Evolutionary conservation across 495 filamentous ascomycete species (phyloP).

Genomic region (Arthonia radiata): DNA sequence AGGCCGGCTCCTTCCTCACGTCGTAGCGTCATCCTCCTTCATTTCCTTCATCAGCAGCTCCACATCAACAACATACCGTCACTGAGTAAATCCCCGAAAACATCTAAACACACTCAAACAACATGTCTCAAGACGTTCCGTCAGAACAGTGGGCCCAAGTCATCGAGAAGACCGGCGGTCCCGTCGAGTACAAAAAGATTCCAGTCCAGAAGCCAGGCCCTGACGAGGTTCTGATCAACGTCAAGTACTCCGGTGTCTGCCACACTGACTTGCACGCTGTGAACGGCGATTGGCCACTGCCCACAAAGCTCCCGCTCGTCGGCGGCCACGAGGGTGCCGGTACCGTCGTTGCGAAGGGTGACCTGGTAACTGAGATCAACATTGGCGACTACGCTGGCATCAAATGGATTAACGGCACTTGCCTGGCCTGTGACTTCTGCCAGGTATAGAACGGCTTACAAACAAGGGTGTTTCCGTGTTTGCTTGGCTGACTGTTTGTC

Average conservation of each 20-base stretch:
- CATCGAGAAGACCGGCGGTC: slow-evolving; percentile 49
- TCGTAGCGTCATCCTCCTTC: too few species aligned
- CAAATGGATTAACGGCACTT: slow-evolving; percentile 79
- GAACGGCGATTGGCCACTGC: slow-evolving; percentile 71
- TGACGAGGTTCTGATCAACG: slow-evolving; percentile 74
- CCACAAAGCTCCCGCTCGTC: slow-evolving; percentile 57
- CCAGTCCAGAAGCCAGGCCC: slow-evolving; percentile 52
- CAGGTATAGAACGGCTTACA: too few species aligned
- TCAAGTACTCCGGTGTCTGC: slow-evolving; percentile 84
- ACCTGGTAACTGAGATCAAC: slow-evolving; percentile 44
- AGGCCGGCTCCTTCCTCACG: too few species aligned
- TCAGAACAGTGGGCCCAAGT: slow-evolving; percentile 72
- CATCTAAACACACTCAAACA: too few species aligned
- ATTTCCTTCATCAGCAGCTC: too few species aligned
- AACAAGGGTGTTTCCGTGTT: too few species aligned
- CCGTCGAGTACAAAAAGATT: slow-evolving; percentile 58
- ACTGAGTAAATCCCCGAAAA: too few species aligned
- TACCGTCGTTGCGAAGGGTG: slow-evolving; percentile 55
- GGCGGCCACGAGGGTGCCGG: slow-evolving; percentile 86
- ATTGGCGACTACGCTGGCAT: slow-evolving; percentile 66
- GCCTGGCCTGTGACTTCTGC: slow-evolving; percentile 60
- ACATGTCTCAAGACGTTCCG: too few species aligned
- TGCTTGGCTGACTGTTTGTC: too few species aligned
- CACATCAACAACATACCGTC: too few species aligned
- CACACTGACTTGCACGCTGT: slow-evolving; percentile 63